Conservation (phyloP, 495 filamentous ascomycete species). For the Aspergillus avenaceus region DNA sequence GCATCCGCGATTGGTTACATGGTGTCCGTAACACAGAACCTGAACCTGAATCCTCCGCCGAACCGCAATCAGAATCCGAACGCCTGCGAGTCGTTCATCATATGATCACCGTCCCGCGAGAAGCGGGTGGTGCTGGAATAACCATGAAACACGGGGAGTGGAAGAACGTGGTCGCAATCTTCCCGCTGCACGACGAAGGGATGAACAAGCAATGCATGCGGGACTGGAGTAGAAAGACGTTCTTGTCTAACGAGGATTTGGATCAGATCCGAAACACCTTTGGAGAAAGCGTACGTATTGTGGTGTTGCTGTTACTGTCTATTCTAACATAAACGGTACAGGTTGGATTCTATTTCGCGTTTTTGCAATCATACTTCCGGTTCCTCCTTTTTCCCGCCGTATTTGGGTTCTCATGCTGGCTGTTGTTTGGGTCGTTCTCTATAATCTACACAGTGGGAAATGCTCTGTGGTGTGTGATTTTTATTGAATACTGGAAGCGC, state of each 20-base stretch:
- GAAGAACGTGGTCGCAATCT: conserved; percentile 79
- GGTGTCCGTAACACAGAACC: conserved; percentile 79
- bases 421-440: conserved; percentile 80
- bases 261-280: conserved; percentile 82
- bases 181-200: conserved; percentile 80
- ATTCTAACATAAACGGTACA: conserved; percentile 18
- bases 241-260: conserved; percentile 72
- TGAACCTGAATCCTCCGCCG: conserved; percentile 58
- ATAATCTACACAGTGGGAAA: conserved; percentile 77
- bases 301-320: background rate
- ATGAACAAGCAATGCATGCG: conserved; percentile 92
- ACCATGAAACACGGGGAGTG: conserved; percentile 77
- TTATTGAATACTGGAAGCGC: conserved; percentile 96
- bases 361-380: conserved; percentile 86
- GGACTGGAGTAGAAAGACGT: conserved; percentile 78
- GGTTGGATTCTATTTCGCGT: conserved; percentile 95
- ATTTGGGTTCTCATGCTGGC: conserved; percentile 77
- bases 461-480: conserved; percentile 81
- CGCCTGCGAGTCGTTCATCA: conserved; percentile 78
- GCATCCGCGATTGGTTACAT: conserved; percentile 94
- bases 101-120: conserved; percentile 75
- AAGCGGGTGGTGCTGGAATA: conserved; percentile 87
- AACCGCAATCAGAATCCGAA: conserved; percentile 81
- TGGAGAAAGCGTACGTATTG: conserved; percentile 68
- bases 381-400: conserved; percentile 82